A percentile compares a stretch with the other conserved stretches of the same genome.
These are phyloP conservation scores for Rhytidiadelphus loreus DNA, from an alignment of 225 moss, liverwort and hornwort genomes.

Conservation along the genomic window DNA sequence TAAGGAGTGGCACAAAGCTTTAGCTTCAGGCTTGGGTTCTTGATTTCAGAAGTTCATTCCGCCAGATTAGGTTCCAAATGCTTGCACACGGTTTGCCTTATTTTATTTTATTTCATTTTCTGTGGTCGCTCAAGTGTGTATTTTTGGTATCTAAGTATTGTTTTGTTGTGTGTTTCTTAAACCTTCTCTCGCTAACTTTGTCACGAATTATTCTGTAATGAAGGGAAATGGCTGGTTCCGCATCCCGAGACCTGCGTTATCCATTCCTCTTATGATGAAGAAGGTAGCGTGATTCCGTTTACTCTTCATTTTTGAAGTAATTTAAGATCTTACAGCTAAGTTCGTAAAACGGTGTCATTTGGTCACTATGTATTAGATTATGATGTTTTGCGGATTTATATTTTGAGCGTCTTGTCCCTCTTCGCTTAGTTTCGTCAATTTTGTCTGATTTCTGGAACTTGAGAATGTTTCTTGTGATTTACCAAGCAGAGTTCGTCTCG, in stretches of 20 bases:
- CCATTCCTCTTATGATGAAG: slow-evolving; percentile 51
- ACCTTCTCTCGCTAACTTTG: background rate
- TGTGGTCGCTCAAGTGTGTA: background rate
- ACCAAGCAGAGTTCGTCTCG: slow-evolving; percentile 14
- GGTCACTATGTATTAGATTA: background rate
- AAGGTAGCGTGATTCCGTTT: slow-evolving; percentile 16
- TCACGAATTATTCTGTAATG: background rate
- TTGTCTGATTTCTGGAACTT: background rate
- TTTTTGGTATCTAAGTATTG: background rate
- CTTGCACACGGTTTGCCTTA: background rate
- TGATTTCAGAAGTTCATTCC: background rate
- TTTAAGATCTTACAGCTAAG: background rate
- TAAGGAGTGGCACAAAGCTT: background rate
- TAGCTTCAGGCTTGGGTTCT: background rate
- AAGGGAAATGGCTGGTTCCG: slow-evolving; percentile 52
- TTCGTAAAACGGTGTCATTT: background rate
- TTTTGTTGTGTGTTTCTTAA: background rate
- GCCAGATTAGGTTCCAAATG: background rate
- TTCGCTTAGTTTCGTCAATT: background rate
- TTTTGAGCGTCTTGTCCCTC: background rate
- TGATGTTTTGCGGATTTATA: background rate
- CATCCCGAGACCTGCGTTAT: slow-evolving; percentile 44
- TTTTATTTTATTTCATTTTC: background rate
- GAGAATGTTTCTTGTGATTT: background rate
- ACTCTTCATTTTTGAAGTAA: background rate